A percentile compares a stretch with the other conserved stretches of the same genome.
phyloP scores from a whole-genome alignment of 805 yeast genomes.

The Kluyveromyces aestuarii region DNA sequence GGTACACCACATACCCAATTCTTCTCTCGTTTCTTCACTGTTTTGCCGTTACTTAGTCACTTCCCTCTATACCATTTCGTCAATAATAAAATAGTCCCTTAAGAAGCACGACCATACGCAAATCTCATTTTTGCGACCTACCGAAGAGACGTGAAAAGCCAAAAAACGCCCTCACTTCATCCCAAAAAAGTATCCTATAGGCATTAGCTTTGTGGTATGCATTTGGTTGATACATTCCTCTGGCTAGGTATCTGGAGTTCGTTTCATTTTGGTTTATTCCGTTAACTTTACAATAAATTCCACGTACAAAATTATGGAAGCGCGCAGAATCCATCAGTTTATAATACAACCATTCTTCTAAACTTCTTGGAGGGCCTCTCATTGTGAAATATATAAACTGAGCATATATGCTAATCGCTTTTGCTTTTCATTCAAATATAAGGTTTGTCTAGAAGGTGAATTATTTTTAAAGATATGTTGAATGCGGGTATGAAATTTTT shows the following conservation, averaged over 20 bases:
- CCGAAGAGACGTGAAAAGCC: constrained; percentile 28
- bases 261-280: constrained; percentile 37
- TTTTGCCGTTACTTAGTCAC: no score
- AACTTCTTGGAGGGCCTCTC: constrained; percentile 23
- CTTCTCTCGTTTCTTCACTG: no score
- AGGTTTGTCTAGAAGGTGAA: no score
- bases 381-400: neutral
- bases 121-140: neutral
- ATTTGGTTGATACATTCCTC: constrained; percentile 34
- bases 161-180: constrained; percentile 49
- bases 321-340: constrained; percentile 46
- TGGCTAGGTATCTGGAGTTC: constrained; percentile 12
- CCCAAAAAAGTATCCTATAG: constrained; percentile 45
- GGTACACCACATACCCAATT: no score
- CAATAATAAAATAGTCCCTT: neutral
- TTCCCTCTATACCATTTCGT: neutral
- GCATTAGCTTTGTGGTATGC: constrained; percentile 50
- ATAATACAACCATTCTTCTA: constrained; percentile 42
- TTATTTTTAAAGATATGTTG: no score
- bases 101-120: neutral
- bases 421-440: no score
- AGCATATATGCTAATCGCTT: no score
- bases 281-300: constrained; percentile 55
- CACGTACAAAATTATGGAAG: constrained; percentile 55
- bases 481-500: neutral